Evolutionary conservation across 768 basidiomycete species (phyloP), one percentile per base, ranked within the genome.

Genomic region (Dentipellis sp.): DNA sequence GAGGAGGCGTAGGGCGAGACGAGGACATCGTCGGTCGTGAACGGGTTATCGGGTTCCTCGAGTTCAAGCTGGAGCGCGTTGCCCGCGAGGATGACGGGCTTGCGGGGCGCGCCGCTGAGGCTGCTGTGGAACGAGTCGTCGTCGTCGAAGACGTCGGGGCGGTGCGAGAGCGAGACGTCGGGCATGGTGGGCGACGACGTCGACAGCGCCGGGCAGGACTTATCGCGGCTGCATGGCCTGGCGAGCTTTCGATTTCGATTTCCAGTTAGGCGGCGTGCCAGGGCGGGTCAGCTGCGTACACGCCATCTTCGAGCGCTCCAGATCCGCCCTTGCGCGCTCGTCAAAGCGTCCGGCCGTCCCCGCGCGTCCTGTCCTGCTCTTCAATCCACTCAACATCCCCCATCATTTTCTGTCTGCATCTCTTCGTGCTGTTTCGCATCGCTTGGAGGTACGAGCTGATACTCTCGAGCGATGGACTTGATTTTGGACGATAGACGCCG

Each of bases 11-110:
- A 49, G 54, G 54, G 54, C 17, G 16, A 19, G 45, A 39, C 42
- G 42, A 36, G 23, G 47, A 55, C 46, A 23, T 29, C 22, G 22
- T 14, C 17, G 45, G 40, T 21, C 38, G 39, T 37, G 54, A 19
- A 52, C 34, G 17, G 37, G 35, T 12, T 16, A 36, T 35, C 29
- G 51, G 34, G 36, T 22, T 66, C 66, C 58, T 65, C 67, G 48
- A 70, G 64, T 58, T 69, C 67, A 16, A 60, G 56, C 29, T 60
- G 59, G 47, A 70, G 67, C 14, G 69, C 69, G 60, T 70, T 70
- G 35, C 68, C 69, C 14, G 69, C 64, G 21, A 69, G 60, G 59
- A 70, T 67, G 62, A 65, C 65, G 29, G 69, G 66, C 54, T 66
- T 67, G 29, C 12, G 34, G 38, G 42, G 42, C 42, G 42, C 42